Base-by-base conservation (phyloP, 1,284 basidiomycete species). In the Moesziomyces sp. region DNA sequence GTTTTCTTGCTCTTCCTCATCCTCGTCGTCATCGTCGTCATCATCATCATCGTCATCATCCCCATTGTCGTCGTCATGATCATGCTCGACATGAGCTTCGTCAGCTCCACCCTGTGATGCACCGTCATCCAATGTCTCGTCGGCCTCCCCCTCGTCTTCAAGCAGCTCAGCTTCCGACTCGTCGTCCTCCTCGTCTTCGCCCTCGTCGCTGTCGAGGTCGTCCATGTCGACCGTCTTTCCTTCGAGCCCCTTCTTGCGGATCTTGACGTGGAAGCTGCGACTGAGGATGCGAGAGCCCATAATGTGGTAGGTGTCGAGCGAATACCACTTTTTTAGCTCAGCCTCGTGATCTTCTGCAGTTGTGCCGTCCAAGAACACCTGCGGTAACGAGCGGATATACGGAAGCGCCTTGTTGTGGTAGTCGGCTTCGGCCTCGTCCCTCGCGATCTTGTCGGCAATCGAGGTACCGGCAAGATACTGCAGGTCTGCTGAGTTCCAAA, bases 281-380 rank as follows among this genome's bases (percentile, higher is more conserved):
- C 94, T 97, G 8, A 98, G 88, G 52, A 99, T 93, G n/a, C 92
- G 89, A 63, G 92, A 94, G 7, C 96, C 97, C 88, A 94, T 94
- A 35, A 92, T 85, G 81, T 99, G 97, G 81, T 93, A 98, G 19
- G 88, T 86, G 48, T 90, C 88, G 6, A 95, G 82, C 0, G 91
- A 89, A 83, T 93, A 97, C 82, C 88, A 86, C 8, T 82, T 80
- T 0, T 49, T 38, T 23, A 69, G 5, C 23, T 69, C 60, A 7
- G 43, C 52, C 24, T 64, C 63, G n/a, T 18, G 24, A 34, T 67
- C 46, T 2, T 45, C 58, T 21, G 63, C 56, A 0, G 26, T 13
- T 8, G 26, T 35, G 2, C 58, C 50, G 3, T 78, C 74, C 14
- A 83, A 44, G 56, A 83, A 83, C 16, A 83, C 56, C 16, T 45